Conservation (phyloP, 1,139 yeast genomes). For the Magnusiomyces ingens region DNA sequence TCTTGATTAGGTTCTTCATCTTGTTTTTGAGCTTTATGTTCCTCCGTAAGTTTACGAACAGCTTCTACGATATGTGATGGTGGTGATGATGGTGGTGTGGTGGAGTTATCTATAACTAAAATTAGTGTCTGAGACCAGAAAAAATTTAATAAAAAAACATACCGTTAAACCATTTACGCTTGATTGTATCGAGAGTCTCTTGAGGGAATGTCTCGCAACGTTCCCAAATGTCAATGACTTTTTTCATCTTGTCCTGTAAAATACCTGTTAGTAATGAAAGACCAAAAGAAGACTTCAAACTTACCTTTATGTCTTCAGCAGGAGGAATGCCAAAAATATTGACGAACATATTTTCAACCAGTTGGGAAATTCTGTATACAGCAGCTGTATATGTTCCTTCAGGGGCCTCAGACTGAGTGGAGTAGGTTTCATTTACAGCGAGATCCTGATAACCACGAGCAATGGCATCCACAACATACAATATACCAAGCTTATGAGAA, state of each 20-base stretch:
- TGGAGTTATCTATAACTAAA: conserved; percentile 22
- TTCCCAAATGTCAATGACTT: conserved; percentile 89
- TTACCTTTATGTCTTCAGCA: conserved; percentile 25
- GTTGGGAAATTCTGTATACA: conserved; percentile 38
- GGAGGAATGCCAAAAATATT: conserved; percentile 26
- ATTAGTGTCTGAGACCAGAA: not conserved
- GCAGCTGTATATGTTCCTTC: conserved; percentile 77
- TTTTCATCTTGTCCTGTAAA: conserved; percentile 59
- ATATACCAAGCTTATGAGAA: conserved; percentile 80
- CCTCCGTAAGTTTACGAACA: not conserved
- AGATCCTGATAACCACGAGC: conserved; percentile 81
- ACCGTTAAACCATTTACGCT: conserved; percentile 47
- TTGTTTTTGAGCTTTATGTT: not conserved
- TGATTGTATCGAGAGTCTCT: conserved; percentile 47
- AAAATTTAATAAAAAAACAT: not conserved
- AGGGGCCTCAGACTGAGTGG: conserved; percentile 39
- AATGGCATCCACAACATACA: conserved; percentile 88
- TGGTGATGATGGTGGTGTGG: conserved; percentile 45
- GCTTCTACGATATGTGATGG: conserved; percentile 17
- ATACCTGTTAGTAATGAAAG: conserved; percentile 24
- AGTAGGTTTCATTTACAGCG: conserved; percentile 45
- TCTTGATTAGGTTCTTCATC: conserved; percentile 8
- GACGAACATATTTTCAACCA: conserved; percentile 30
- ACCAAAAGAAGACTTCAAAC: conserved; percentile 29
- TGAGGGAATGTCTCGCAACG: conserved; percentile 71